Conservation (phyloP, 1,139 yeast species). For the Saccharomycopsis hybrid region DNA sequence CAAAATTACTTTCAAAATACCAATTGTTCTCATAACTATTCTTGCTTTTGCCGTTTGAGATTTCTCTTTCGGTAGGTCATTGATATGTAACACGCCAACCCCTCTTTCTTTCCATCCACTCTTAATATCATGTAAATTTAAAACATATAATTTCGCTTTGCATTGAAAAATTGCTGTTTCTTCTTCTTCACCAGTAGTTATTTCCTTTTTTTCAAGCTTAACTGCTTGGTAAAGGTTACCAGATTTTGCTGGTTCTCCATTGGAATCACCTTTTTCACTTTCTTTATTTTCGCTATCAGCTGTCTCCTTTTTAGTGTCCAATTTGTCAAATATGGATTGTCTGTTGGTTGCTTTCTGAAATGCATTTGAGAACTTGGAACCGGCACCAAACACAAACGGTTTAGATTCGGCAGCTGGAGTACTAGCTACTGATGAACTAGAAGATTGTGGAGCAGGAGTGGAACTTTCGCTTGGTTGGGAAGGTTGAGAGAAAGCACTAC, state of each 20-base stretch:
- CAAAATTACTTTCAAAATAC: constrained; percentile 73
- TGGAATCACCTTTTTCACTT: constrained; percentile 10
- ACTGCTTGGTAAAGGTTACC: constrained; percentile 23
- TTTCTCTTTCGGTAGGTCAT: constrained; percentile 32
- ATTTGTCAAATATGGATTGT: constrained; percentile 38
- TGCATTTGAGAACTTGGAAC: constrained; percentile 40
- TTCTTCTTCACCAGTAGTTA: constrained; percentile 86
- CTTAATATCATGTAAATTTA: constrained; percentile 54
- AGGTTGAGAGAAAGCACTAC: neutral
- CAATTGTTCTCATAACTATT: constrained; percentile 87
- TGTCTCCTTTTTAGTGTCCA: neutral
- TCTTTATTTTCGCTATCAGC: neutral
- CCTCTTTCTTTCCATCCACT: constrained; percentile 98
- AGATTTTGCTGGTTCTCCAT: constrained; percentile 5
- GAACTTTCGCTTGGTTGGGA: neutral
- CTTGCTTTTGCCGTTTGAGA: constrained; percentile 36
- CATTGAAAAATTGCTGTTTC: constrained; percentile 66
- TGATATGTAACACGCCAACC: constrained; percentile 77
- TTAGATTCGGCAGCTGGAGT: constrained; percentile 19
- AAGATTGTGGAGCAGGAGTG: neutral
- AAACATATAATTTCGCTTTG: constrained; percentile 73
- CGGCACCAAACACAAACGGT: constrained; percentile 34
- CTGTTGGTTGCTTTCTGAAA: constrained; percentile 35
- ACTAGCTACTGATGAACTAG: neutral
- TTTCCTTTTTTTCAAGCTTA: constrained; percentile 39